These are phyloP conservation scores for Babesia sp. DNA, from an alignment of 169 alveolate species.

Conservation along the genomic window DNA sequence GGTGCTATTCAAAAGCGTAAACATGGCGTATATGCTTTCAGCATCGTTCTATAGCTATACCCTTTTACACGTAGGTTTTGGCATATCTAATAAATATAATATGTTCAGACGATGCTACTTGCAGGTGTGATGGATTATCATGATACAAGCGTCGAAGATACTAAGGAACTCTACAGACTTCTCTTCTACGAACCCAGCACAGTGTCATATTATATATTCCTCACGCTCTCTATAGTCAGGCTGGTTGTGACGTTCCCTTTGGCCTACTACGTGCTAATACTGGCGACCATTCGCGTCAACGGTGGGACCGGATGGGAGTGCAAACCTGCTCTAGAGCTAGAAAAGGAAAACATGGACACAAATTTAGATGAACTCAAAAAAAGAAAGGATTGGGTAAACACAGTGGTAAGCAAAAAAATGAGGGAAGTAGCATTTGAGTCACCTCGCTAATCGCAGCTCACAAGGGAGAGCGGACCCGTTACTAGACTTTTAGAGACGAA, in stretches of 20 bases:
- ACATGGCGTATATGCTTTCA: slow-evolving; percentile 17
- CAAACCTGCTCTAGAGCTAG: slow-evolving; percentile 35
- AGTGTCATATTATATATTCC: background rate
- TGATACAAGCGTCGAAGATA: background rate
- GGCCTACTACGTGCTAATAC: slow-evolving; percentile 40
- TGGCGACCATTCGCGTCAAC: slow-evolving; percentile 18
- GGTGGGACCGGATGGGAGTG: slow-evolving; percentile 58
- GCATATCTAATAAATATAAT: background rate
- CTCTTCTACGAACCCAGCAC: background rate
- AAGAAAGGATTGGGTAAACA: background rate
- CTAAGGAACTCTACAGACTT: slow-evolving; percentile 2
- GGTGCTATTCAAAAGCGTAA: slow-evolving; percentile 28
- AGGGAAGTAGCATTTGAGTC: no score
- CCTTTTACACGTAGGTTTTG: slow-evolving; percentile 45
- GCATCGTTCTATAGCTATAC: slow-evolving; percentile 11
- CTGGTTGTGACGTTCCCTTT: slow-evolving; percentile 28
- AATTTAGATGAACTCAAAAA: background rate
- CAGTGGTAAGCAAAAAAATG: no score
- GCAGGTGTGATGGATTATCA: slow-evolving; percentile 14
- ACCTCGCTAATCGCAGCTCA: no score
- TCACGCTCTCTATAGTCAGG: slow-evolving; percentile 9
- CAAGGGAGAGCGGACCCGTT: no score
- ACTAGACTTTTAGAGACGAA: no score
- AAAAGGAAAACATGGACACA: background rate
- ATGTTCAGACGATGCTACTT: slow-evolving; percentile 17